Evolutionary conservation across 371 early-diverging fungal species (phyloP).

Genomic region (Mucor lusitanicus): DNA sequence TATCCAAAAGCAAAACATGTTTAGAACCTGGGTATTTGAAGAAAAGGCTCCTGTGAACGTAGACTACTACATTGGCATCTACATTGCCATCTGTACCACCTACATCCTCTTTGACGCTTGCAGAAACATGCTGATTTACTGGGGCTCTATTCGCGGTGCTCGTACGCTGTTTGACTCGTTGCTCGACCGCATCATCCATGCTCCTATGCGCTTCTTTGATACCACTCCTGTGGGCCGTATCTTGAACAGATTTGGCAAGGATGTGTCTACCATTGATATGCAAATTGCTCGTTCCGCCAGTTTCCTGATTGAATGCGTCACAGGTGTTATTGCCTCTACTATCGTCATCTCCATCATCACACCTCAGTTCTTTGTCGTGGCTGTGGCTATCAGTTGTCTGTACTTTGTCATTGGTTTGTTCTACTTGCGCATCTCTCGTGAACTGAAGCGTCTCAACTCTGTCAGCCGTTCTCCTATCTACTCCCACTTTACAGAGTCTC

Average conservation of each 20-base stretch:
- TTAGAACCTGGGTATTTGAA: constrained; percentile 29
- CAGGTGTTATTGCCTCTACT: constrained; percentile 58
- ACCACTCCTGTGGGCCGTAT: constrained; percentile 92
- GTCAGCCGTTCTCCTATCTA: constrained; percentile 76
- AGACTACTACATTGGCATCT: constrained; percentile 30
- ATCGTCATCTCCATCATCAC: constrained; percentile 61
- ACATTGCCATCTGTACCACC: constrained; percentile 16
- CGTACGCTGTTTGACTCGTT: constrained; percentile 53
- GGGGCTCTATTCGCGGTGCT: constrained; percentile 64
- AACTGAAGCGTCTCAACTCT: constrained; percentile 80
- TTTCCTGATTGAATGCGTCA: constrained; percentile 37
- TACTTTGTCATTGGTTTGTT: constrained; percentile 48
- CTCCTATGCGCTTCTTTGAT: constrained; percentile 86
- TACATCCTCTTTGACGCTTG: constrained; percentile 15
- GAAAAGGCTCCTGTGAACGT: constrained; percentile 22
- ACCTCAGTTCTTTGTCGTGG: constrained; percentile 56
- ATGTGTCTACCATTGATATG: constrained; percentile 39
- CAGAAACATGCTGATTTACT: constrained; percentile 35
- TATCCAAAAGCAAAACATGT: constrained; percentile 22
- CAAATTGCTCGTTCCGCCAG: constrained; percentile 37
- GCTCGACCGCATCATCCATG: constrained; percentile 61
- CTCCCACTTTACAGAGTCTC: constrained; percentile 74
- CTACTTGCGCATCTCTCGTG: constrained; percentile 75
- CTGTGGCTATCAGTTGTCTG: constrained; percentile 26
- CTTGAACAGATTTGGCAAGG: constrained; percentile 84